A percentile compares a stretch with the other conserved stretches of the same genome.
Evolutionary conservation across 1,284 basidiomycete genomes (phyloP).

Genomic region (Moesziomyces aphidis): DNA sequence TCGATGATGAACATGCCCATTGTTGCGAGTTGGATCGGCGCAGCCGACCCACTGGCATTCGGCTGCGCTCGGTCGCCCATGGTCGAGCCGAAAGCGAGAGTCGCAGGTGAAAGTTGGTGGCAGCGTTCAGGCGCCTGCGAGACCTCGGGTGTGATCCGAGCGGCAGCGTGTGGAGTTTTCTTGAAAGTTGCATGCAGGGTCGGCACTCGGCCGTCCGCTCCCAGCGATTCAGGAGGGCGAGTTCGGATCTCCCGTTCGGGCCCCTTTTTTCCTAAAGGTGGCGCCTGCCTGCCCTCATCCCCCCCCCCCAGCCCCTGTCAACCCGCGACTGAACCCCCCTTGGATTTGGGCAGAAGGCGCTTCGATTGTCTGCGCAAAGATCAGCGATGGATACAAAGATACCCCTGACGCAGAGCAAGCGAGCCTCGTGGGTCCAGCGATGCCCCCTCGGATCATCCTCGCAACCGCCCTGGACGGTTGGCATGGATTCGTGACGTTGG

Average conservation of each 20-base stretch:
- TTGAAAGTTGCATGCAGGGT: background rate
- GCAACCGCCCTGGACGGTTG: too few species aligned
- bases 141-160: background rate
- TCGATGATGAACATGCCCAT: conserved; percentile 61
- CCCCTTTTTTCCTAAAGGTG: conserved; percentile 1
- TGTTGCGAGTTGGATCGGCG: conserved; percentile 26
- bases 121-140: too few species aligned
- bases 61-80: background rate
- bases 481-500: too few species aligned
- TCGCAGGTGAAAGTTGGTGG: too few species aligned
- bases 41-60: conserved; percentile 6
- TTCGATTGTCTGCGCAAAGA: background rate
- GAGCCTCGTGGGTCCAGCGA: background rate
- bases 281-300: background rate
- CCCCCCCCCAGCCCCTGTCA: background rate
- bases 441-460: too few species aligned
- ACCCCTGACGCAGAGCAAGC: background rate
- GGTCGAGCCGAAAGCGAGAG: background rate
- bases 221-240: too few species aligned
- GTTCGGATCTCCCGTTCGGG: background rate
- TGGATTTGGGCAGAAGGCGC: too few species aligned
- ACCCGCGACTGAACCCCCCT: background rate
- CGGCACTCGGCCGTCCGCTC: background rate
- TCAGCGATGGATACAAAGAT: background rate
- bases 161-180: too few species aligned